Evolutionary conservation across 352 stramenopile genomes (phyloP), one percentile per base, ranked within the genome.

Genomic region (Globisporangium lucens): DNA sequence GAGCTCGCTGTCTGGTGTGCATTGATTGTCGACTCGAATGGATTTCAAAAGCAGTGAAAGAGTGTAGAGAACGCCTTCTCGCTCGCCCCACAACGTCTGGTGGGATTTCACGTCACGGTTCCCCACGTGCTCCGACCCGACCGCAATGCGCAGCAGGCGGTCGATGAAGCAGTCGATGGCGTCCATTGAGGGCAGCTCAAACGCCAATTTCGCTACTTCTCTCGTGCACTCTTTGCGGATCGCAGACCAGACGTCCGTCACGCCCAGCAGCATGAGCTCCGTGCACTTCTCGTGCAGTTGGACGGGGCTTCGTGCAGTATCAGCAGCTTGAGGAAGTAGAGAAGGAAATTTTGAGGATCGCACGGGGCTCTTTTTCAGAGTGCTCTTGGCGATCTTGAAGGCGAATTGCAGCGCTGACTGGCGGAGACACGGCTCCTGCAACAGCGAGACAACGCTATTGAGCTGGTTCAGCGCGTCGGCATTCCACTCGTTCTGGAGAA

Each of bases 241-340:
- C 22, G 79, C 79, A 2, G 84, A 93, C 84, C 84, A 93, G 36
- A 93, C 65, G 53, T 93, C 84, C 0, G 77, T 89, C 12, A 86
- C 63, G 0, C 80, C 80, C 29, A 89, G 69, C 12, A 88, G 22
- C 43, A 90, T 27, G 13, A 90, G 24, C 3, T 66, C 62, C 43
- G 61, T 46, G 27, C 52, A 73, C n/a, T 46, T 60, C 1, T 43
- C 55, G 30, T 41, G 36, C 55, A 60, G 12, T 36, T 57, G 38
- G 12, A 6, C 12, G 6, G 15, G 1, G 53, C 15, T 59, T 46
- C 38, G 13, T 46, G 38, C 12, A 20, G 38, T 10, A 20, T 46
- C 38, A 46, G 38, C 13, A 20, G 13, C 15, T 41, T 27, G 27
- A 41, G 7, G 17, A n/a, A 2, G 30, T 8, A n/a, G 5, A 3